Evolutionary conservation across 768 basidiomycete genomes (phyloP).

Genomic region (Serendipita sp.): DNA sequence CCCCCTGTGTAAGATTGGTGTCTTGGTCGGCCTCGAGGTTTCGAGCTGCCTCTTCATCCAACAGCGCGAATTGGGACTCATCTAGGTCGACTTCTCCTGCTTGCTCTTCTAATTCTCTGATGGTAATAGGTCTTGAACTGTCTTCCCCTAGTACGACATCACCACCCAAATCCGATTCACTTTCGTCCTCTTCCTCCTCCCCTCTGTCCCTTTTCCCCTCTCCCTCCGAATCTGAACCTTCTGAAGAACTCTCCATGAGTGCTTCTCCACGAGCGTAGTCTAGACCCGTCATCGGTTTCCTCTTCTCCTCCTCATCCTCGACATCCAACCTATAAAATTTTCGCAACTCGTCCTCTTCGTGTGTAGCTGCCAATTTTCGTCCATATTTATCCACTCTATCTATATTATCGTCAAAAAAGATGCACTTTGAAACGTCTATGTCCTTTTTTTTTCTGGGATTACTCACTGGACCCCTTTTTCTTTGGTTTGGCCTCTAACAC

Average conservation of each 20-base stretch:
- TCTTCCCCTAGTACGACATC: conserved; percentile 34
- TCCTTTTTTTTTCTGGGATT: background rate
- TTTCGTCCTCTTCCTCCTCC: conserved; percentile 8
- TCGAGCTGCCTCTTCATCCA: conserved; percentile 52
- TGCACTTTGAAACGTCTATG: conserved; percentile 14
- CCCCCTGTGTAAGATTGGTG: conserved; percentile 7
- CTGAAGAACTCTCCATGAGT: conserved; percentile 65
- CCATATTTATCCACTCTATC: conserved; percentile 83
- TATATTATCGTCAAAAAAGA: conserved; percentile 16
- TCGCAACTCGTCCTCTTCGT: conserved; percentile 59
- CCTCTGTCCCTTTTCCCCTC: conserved; percentile 27
- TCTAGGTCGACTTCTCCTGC: conserved; percentile 60
- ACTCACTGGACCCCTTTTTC: conserved; percentile 19
- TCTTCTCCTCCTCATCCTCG: conserved; percentile 28
- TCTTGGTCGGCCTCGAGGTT: conserved; percentile 30
- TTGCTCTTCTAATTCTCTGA: conserved; percentile 21
- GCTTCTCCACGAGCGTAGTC: conserved; percentile 88
- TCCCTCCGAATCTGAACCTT: conserved; percentile 40
- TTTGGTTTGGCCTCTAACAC: conserved; percentile 39
- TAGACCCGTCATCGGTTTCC: conserved; percentile 20
- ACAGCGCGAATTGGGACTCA: conserved; percentile 52
- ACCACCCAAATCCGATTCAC: conserved; percentile 16
- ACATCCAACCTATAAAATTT: conserved; percentile 56
- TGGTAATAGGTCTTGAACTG: conserved; percentile 25
- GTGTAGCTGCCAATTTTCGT: conserved; percentile 45